phyloP scores from a whole-genome alignment of 805 yeast species.

The Groenewaldozyma tartarivorans region DNA sequence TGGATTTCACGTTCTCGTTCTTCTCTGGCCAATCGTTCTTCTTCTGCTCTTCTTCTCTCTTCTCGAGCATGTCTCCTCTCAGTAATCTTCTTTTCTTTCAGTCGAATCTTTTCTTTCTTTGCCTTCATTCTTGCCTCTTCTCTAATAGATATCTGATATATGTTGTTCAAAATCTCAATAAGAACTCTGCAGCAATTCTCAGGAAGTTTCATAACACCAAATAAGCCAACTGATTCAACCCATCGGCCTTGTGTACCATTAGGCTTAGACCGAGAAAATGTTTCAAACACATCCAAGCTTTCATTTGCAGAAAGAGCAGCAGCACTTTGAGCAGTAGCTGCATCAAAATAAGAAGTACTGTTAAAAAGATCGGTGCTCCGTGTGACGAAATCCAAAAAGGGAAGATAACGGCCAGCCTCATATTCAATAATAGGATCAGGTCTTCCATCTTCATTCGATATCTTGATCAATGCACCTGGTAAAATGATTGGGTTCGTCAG shows the following conservation, averaged over 20 bases:
- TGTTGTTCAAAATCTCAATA: conserved; percentile 18
- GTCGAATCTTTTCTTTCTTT: conserved; percentile 16
- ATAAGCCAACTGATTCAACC: conserved; percentile 47
- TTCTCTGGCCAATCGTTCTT: conserved; percentile 23
- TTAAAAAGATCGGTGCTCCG: too few relatives aligned
- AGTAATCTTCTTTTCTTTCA: conserved; percentile 23
- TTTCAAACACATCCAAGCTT: too few relatives aligned
- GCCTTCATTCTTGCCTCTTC: conserved; percentile 20
- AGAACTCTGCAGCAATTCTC: conserved; percentile 22
- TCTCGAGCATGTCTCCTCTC: conserved; percentile 11
- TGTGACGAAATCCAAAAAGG: too few relatives aligned
- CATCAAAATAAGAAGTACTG: too few relatives aligned
- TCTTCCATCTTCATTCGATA: too few relatives aligned
- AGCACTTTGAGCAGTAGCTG: too few relatives aligned
- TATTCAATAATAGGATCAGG: too few relatives aligned
- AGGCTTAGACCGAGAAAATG: too few relatives aligned
- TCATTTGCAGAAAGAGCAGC: too few relatives aligned
- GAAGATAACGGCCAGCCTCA: too few relatives aligned
- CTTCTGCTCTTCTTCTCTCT: conserved; percentile 16
- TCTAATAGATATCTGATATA: conserved; percentile 16
- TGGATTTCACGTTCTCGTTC: conserved; percentile 16
- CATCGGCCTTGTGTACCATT: conserved; percentile 41
- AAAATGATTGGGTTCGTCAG: too few relatives aligned
- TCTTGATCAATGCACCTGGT: too few relatives aligned
- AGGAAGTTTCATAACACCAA: conserved; percentile 35